Conservation (phyloP, 1,284 basidiomycete species). For the Coniophora puteana region DNA sequence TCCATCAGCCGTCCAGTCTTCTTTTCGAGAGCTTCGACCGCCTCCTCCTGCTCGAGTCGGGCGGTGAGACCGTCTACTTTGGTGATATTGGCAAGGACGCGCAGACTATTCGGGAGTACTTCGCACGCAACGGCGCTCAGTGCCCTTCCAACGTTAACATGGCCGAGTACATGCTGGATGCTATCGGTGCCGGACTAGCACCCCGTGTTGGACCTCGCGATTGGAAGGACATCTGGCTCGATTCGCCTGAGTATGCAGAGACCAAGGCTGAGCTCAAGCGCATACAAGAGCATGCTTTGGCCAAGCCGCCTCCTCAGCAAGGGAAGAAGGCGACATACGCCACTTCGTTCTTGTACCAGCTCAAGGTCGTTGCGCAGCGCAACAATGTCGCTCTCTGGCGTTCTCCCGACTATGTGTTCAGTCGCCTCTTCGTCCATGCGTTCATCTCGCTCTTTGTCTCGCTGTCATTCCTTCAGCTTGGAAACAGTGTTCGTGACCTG, state of each 20-base stretch:
- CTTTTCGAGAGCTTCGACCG: slow-evolving; percentile 78
- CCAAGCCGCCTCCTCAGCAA: background rate
- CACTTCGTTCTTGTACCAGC: slow-evolving; percentile 76
- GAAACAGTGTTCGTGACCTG: slow-evolving; percentile 63
- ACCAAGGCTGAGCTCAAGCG: slow-evolving; percentile 41
- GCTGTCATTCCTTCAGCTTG: slow-evolving; percentile 80
- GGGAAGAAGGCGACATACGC: slow-evolving; percentile 57
- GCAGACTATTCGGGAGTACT: slow-evolving; percentile 60
- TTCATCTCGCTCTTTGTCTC: slow-evolving; percentile 80
- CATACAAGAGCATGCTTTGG: slow-evolving; percentile 43
- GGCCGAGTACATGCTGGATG: slow-evolving; percentile 63
- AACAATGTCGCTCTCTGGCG: slow-evolving; percentile 82
- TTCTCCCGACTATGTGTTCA: slow-evolving; percentile 81
- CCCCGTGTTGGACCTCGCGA: slow-evolving; percentile 64
- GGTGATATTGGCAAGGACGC: slow-evolving; percentile 75
- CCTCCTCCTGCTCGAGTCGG: slow-evolving; percentile 59
- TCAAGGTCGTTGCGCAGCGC: slow-evolving; percentile 69
- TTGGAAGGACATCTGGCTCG: slow-evolving; percentile 76
- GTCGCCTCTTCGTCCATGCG: slow-evolving; percentile 73
- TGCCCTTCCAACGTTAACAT: slow-evolving; percentile 58
- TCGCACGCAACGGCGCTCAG: slow-evolving; percentile 59
- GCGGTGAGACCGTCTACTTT: slow-evolving; percentile 77
- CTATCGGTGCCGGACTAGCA: slow-evolving; percentile 72
- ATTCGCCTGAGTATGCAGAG: slow-evolving; percentile 42
- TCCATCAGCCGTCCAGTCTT: slow-evolving; percentile 71